These are phyloP conservation scores for Agrocybe praecox DNA, from an alignment of 768 basidiomycete genomes.

Conservation along the genomic window DNA sequence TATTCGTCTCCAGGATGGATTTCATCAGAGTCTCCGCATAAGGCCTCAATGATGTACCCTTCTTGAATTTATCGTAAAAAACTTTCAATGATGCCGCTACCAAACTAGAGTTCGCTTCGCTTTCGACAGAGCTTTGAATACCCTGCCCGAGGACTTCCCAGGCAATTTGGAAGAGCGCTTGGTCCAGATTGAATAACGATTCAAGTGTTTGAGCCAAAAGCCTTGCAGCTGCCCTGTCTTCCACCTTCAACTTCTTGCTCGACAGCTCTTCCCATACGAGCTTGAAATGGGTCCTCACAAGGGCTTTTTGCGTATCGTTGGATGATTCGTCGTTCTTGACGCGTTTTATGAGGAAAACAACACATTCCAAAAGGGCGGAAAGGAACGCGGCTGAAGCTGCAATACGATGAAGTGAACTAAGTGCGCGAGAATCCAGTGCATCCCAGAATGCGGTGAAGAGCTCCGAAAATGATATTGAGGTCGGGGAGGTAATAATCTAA, in stretches of 20 bases:
- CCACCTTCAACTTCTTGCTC: slow-evolving; percentile 46
- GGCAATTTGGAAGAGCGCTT: slow-evolving; percentile 50
- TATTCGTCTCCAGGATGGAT: slow-evolving; percentile 34
- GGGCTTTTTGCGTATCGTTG: slow-evolving; percentile 7
- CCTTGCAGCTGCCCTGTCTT: slow-evolving; percentile 43
- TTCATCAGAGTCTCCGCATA: slow-evolving; percentile 30
- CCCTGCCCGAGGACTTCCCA: slow-evolving; percentile 44
- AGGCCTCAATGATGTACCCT: slow-evolving; percentile 22
- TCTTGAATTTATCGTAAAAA: slow-evolving; percentile 42
- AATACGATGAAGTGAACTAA: slow-evolving; percentile 57
- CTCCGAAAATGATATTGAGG: slow-evolving; percentile 33
- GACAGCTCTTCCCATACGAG: slow-evolving; percentile 53
- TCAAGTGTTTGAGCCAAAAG: slow-evolving; percentile 44
- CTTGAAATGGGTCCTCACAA: slow-evolving; percentile 49
- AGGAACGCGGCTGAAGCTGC: slow-evolving; percentile 66
- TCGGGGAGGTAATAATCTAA: slow-evolving; percentile 31
- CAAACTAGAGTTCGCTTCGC: slow-evolving; percentile 29
- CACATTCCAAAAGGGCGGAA: slow-evolving; percentile 69
- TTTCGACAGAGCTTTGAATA: slow-evolving; percentile 25
- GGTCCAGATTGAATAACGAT: slow-evolving; percentile 32
- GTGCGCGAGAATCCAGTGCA: slow-evolving; percentile 69
- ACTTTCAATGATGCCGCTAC: slow-evolving; percentile 49
- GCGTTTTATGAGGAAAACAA: slow-evolving; percentile 56
- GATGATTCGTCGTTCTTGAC: slow-evolving; percentile 25
- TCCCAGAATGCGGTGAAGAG: slow-evolving; percentile 85